phyloP scores from a whole-genome alignment of 805 yeast species.

The Teunomyces aglyptinius region DNA sequence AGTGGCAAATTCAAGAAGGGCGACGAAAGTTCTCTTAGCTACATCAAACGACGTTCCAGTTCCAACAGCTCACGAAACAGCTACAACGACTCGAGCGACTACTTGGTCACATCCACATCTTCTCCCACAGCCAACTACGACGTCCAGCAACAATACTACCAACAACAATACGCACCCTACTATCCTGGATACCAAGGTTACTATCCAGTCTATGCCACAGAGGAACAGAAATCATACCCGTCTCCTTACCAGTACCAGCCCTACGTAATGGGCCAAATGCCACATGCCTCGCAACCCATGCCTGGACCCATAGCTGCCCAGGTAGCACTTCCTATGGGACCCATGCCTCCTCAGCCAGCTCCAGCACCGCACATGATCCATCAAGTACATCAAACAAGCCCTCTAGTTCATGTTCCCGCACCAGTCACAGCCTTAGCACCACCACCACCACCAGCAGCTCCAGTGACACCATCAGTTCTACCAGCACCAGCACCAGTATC shows the following conservation, averaged over 20 bases:
- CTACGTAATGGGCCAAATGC: not conserved
- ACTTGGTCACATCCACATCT: constrained; percentile 7
- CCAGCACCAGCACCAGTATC: constrained; percentile 7
- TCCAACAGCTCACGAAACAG: constrained; percentile 26
- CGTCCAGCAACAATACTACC: constrained; percentile 2
- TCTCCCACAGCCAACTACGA: constrained; percentile 7
- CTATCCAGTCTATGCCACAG: constrained; percentile 1
- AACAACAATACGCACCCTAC: constrained; percentile 6
- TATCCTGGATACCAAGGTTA: constrained; percentile 4
- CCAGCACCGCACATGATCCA: constrained; percentile 7
- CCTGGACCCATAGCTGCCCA: not conserved
- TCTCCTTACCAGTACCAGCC: not conserved
- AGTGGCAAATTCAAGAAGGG: constrained; percentile 49
- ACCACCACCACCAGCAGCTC: constrained; percentile 3
- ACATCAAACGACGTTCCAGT: constrained; percentile 49
- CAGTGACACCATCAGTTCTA: constrained; percentile 2
- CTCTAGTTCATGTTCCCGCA: constrained; percentile 4
- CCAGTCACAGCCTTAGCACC: constrained; percentile 5
- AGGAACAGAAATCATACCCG: not conserved
- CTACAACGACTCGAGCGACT: constrained; percentile 8
- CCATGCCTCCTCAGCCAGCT: constrained; percentile 3
- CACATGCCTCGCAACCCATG: not conserved
- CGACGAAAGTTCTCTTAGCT: constrained; percentile 43
- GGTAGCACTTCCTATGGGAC: not conserved
- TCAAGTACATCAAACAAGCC: constrained; percentile 2